Evolutionary conservation across 116 monocot genomes (phyloP).

Genomic region (Zostera marina): DNA sequence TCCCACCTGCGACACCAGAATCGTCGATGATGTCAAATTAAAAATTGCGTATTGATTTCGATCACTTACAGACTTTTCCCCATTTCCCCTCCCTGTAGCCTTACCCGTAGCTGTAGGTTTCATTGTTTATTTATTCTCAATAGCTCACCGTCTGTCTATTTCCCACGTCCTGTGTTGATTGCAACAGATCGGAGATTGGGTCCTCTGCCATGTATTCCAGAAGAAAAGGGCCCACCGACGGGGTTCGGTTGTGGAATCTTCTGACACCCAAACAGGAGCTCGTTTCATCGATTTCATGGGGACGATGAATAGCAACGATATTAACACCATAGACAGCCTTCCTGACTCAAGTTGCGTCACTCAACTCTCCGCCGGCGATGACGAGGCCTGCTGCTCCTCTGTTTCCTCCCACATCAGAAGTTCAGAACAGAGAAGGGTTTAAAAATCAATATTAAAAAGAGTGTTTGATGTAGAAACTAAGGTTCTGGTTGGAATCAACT

Average conservation of each 20-base stretch:
- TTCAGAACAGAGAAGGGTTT: too few relatives aligned
- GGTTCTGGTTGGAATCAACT: too few relatives aligned
- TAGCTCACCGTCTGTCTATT: neutral
- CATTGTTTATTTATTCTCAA: too few relatives aligned
- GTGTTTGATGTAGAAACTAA: too few relatives aligned
- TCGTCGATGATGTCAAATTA: neutral
- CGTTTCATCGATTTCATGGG: slow-evolving; percentile 3
- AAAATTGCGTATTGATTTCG: slow-evolving; percentile 1
- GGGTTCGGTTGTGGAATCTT: neutral
- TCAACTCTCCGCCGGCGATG: neutral
- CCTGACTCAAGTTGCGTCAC: slow-evolving; percentile 5
- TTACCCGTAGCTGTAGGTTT: neutral
- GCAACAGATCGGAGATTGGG: slow-evolving; percentile 3
- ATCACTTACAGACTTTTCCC: neutral
- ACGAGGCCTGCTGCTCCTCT: neutral
- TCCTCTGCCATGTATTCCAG: slow-evolving; percentile 6
- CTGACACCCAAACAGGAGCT: neutral
- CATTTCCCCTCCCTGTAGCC: neutral
- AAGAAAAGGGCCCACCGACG: slow-evolving; percentile 1
- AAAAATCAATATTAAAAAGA: too few relatives aligned
- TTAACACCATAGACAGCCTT: too few relatives aligned
- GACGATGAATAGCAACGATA: neutral
- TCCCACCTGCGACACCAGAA: slow-evolving; percentile 4
- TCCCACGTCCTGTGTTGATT: neutral
- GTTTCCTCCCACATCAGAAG: too few relatives aligned